These are phyloP conservation scores for Oryza nivara DNA, from an alignment of 176 grass and related monocot species.

Conservation along the genomic window DNA sequence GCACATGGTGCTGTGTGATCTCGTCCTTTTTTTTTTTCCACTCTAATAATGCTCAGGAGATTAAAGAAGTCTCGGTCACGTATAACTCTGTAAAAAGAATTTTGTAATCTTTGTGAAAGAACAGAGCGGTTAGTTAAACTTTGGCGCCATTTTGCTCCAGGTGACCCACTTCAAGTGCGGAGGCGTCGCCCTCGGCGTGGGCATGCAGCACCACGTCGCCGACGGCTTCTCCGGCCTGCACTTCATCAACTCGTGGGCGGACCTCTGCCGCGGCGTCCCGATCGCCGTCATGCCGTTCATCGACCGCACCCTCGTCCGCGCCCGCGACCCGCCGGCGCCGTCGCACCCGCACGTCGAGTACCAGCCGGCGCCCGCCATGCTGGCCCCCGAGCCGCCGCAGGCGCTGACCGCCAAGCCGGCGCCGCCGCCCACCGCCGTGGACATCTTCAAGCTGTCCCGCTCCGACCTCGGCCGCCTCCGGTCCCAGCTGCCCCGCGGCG, in stretches of 20 bases:
- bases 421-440: conserved; percentile 59
- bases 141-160: conserved; percentile 46
- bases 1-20: not conserved
- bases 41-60: not conserved
- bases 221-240: conserved; percentile 89
- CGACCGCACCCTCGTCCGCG: conserved; percentile 76
- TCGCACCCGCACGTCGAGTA: conserved; percentile 80
- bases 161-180: conserved; percentile 94
- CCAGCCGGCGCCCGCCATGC: conserved; percentile 80
- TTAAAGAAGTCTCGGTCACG: not conserved
- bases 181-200: conserved; percentile 77
- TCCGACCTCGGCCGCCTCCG: conserved; percentile 59
- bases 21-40: not conserved
- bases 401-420: conserved; percentile 34
- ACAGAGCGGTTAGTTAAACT: not conserved
- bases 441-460: conserved; percentile 66
- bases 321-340: conserved; percentile 61
- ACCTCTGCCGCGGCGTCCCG: conserved; percentile 67
- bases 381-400: conserved; percentile 35
- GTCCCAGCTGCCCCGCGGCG: conserved; percentile 23
- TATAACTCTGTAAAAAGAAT: not conserved
- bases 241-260: conserved; percentile 96
- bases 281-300: conserved; percentile 75
- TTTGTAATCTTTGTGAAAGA: not conserved
- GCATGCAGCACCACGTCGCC: conserved; percentile 93